Evolutionary conservation across 176 grass and related monocot genomes (phyloP).

Genomic region (Aegilops speltoides): DNA sequence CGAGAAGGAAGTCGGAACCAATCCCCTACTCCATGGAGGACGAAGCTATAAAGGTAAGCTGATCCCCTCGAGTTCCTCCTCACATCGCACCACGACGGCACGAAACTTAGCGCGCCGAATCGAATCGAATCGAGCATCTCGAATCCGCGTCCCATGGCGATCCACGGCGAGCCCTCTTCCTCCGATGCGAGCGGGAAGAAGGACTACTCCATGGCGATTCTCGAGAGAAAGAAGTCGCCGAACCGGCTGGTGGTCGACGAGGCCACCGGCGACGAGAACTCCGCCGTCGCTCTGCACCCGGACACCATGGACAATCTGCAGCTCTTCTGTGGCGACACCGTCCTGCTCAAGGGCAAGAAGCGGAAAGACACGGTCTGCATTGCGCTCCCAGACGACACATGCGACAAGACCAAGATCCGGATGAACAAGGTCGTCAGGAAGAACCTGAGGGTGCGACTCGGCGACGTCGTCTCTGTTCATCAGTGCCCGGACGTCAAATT

Average conservation of each 20-base stretch:
- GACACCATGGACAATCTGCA: conserved; percentile 79
- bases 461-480: conserved; percentile 79
- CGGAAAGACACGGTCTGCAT: conserved; percentile 78
- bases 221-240: conserved; percentile 70
- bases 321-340: conserved; percentile 69
- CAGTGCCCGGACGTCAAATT: conserved; percentile 85
- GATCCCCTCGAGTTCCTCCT: neutral
- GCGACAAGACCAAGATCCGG: conserved; percentile 72
- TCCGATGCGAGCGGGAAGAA: conserved; percentile 42
- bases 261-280: conserved; percentile 76
- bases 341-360: conserved; percentile 88
- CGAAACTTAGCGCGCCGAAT: neutral
- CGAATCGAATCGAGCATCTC: neutral
- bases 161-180: too few species aligned
- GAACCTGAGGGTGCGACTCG: conserved; percentile 69
- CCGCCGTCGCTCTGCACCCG: conserved; percentile 61
- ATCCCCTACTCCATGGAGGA: neutral
- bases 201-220: conserved; percentile 74
- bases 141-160: neutral
- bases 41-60: neutral
- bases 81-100: neutral
- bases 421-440: conserved; percentile 84
- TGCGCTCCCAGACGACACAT: conserved; percentile 63
- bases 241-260: conserved; percentile 74
- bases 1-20: neutral